Base-by-base conservation (phyloP, 805 yeast genomes). In the Alloascoidea africana region DNA sequence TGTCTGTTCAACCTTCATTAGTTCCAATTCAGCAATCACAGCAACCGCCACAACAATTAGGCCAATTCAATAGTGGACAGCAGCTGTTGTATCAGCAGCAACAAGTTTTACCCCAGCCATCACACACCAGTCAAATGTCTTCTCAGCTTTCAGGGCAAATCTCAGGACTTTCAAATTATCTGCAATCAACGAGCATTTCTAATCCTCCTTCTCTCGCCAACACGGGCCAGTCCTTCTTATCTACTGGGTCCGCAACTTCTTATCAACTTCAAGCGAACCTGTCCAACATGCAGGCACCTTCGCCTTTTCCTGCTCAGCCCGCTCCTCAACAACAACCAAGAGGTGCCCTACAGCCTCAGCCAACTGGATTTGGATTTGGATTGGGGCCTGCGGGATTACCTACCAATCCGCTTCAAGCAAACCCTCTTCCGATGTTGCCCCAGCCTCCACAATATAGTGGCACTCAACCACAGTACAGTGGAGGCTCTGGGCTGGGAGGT, bases 351-450 rank as follows among this genome's bases (percentile, higher is more conserved):
- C 16, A 6, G 15, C 14, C 34, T 32, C 96, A 85, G 55, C 94
- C 96, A 18, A 87, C 96, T 0, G 96, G 96, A 2, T 76, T 80
- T 51, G 96, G 96, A 1, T 87, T 87, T 56, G 96, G 96, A 40
- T 84, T 16, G 5, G 14, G 34, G 34, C 34, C 8, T n/a, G 8
- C 34, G 6, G 16, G n/a, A 8, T 6, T n/a, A 14, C 36, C 6
- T 5, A 8, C 19, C 18, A 14, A 6, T 16, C 36, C 34, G 23
- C 14, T 36, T 11, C 17, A 23, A 23, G 41, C 35, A 34, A 34
- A 40, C 16, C 13, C 33, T 32, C n/a, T 39, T 41, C n/a, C 19
- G 34, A 42, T 4, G 41, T 42, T 3, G 36, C 43, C 11, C 42
- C 45, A 16, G 43, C 41, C 14, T 38, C 35, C n/a, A 19, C 44